phyloP scores from a whole-genome alignment of 1,284 basidiomycete genomes.

The Apiotrichum montevideense region DNA sequence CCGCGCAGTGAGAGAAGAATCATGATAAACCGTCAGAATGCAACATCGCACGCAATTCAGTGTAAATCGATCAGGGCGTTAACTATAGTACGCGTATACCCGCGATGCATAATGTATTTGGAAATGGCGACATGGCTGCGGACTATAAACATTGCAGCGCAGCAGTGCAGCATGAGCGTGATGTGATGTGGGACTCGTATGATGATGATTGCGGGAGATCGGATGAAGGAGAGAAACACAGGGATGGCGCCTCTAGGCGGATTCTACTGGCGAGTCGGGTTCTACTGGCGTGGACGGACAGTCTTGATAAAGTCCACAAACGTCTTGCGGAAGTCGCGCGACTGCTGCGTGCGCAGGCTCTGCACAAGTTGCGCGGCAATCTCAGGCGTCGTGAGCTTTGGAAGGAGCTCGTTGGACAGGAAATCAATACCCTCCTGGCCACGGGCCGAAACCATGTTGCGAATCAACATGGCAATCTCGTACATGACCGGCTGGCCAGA shows the following conservation, averaged over 20 bases:
- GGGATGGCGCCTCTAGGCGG: too few species aligned
- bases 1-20: too few species aligned
- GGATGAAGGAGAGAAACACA: neutral
- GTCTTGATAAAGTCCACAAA: constrained; percentile 65
- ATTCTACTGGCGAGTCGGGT: neutral
- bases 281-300: constrained; percentile 18
- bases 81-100: too few species aligned
- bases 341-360: constrained; percentile 69
- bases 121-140: constrained; percentile 1
- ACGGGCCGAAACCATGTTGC: constrained; percentile 68
- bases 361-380: constrained; percentile 71
- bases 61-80: too few species aligned
- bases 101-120: neutral
- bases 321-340: constrained; percentile 80
- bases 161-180: neutral
- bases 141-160: constrained; percentile 4
- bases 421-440: constrained; percentile 80
- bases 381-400: constrained; percentile 72
- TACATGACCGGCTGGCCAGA: constrained; percentile 78
- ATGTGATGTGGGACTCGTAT: neutral
- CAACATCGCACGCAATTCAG: too few species aligned
- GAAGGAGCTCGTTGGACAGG: constrained; percentile 73
- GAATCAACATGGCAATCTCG: constrained; percentile 79
- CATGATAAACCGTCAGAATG: too few species aligned
- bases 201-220: constrained; percentile 1